Evolutionary conservation across 768 basidiomycete genomes (phyloP).

Genomic region (Tulasnella sp.): DNA sequence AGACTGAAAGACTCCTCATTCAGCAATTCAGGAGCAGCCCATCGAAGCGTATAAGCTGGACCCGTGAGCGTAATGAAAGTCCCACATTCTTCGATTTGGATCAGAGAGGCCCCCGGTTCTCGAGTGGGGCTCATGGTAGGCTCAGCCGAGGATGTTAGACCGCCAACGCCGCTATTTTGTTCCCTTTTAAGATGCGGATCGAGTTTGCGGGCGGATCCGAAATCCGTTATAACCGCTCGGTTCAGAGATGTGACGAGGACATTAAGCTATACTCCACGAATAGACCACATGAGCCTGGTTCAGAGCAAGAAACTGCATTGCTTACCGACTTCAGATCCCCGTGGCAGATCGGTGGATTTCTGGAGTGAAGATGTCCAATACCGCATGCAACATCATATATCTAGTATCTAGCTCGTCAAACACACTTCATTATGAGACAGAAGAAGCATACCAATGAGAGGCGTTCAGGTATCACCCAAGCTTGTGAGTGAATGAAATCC

Average conservation of each 20-base stretch:
- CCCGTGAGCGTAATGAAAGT: not conserved
- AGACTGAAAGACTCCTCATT: not conserved
- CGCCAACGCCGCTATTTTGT: not conserved
- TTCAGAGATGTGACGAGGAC: not conserved
- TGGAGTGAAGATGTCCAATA: not conserved
- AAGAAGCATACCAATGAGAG: not conserved
- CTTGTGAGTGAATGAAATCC: not conserved
- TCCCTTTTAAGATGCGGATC: not conserved
- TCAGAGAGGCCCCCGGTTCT: not conserved
- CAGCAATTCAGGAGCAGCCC: not conserved
- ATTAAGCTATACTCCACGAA: not conserved
- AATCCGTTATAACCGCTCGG: not conserved
- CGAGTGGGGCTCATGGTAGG: not conserved
- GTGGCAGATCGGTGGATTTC: not conserved
- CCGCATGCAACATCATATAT: not conserved
- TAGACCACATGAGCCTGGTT: not conserved
- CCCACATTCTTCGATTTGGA: not conserved
- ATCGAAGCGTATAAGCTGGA: not conserved
- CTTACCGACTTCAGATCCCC: constrained; percentile 1
- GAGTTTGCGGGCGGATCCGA: not conserved
- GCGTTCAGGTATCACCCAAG: not conserved
- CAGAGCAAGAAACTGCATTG: not conserved
- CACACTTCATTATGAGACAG: not conserved
- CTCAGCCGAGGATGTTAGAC: not conserved
- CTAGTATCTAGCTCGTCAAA: not conserved